A percentile compares a stretch with the other conserved stretches of the same genome.
phyloP scores from a whole-genome alignment of 2,329 filamentous ascomycete genomes.

The Fusarium multiceps region DNA sequence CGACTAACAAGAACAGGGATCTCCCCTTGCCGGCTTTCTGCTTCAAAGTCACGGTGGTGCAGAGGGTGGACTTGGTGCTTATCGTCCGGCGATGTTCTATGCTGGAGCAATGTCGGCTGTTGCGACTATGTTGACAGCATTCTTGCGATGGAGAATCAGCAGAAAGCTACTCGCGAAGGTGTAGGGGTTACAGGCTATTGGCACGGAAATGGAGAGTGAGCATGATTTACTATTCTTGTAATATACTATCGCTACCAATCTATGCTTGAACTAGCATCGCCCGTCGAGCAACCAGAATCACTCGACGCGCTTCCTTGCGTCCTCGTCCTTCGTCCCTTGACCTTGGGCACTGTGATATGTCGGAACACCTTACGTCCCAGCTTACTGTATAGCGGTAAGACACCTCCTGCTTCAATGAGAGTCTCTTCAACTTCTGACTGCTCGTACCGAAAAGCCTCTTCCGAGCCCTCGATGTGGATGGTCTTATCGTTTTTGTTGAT shows the following conservation, averaged over 20 bases:
- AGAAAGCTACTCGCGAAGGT: conserved; percentile 13
- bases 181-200: neutral
- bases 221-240: neutral
- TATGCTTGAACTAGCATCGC: neutral
- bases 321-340: neutral
- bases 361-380: neutral
- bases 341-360: conserved; percentile 13
- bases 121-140: conserved; percentile 16
- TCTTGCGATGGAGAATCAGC: conserved; percentile 23
- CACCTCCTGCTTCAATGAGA: neutral
- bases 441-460: neutral
- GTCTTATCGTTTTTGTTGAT: neutral
- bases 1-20: conserved; percentile 53
- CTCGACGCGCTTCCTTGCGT: neutral
- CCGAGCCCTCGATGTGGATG: neutral
- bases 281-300: neutral
- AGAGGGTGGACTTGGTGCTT: conserved; percentile 61
- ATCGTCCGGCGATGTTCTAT: conserved; percentile 71
- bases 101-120: conserved; percentile 54
- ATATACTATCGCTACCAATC: neutral
- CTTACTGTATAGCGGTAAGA: neutral
- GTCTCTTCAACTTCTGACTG: neutral
- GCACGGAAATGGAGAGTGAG: neutral
- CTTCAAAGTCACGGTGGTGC: conserved; percentile 66
- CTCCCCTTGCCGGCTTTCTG: conserved; percentile 70